Conservation (phyloP, 768 basidiomycete species). For the Floccularia luteovirens region DNA sequence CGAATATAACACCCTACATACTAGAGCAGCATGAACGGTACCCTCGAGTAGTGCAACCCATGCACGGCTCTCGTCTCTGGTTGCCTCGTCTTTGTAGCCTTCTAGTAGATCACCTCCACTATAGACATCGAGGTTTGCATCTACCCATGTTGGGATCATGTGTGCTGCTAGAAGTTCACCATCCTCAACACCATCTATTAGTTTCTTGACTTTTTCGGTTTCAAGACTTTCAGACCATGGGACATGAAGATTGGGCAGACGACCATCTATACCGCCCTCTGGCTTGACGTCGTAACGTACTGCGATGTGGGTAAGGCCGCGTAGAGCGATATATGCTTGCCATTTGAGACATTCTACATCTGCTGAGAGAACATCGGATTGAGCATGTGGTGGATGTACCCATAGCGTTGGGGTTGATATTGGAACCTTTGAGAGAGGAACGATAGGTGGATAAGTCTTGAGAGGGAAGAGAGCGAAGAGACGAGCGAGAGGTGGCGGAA, state of each 20-base stretch:
- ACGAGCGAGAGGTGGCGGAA: conserved; percentile 28
- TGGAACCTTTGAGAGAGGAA: conserved; percentile 15
- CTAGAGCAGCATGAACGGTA: conserved; percentile 68
- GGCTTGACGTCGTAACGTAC: conserved; percentile 64
- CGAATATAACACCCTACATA: conserved; percentile 22
- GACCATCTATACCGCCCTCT: conserved; percentile 61
- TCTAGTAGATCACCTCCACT: conserved; percentile 40
- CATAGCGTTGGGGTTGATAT: conserved; percentile 46
- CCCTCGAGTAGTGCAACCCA: conserved; percentile 80
- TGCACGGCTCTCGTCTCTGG: conserved; percentile 70
- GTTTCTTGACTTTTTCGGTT: conserved; percentile 14
- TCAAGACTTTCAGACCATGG: conserved; percentile 22
- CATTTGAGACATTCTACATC: conserved; percentile 88
- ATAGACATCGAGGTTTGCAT: conserved; percentile 35
- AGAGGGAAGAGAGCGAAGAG: conserved; percentile 60
- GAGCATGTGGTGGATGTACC: conserved; percentile 43
- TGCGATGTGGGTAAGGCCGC: conserved; percentile 41
- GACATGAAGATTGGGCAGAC: conserved; percentile 68
- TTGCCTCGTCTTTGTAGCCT: conserved; percentile 54
- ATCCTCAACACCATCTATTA: conserved; percentile 19
- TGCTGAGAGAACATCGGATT: conserved; percentile 40
- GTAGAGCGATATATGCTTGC: conserved; percentile 77
- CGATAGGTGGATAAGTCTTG: conserved; percentile 37
- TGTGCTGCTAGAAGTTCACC: conserved; percentile 54
- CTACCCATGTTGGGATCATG: conserved; percentile 71